Evolutionary conservation across 192 early-diverging fungal species (phyloP), one percentile per base, ranked within the genome.

Genomic region (Rhizophlyctis rosea): DNA sequence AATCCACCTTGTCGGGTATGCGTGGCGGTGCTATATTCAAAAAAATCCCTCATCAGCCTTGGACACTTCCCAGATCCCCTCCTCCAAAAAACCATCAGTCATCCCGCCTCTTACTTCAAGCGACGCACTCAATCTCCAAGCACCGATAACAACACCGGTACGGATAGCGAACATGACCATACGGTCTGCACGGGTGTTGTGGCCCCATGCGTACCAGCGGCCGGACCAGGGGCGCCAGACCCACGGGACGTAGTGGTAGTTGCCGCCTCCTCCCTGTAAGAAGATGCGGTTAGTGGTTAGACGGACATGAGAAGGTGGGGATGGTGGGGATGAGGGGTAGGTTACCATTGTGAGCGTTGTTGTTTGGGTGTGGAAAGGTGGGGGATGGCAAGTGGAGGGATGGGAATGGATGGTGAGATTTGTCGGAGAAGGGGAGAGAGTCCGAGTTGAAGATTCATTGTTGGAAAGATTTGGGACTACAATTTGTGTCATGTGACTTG

Each of bases 1-100:
- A 47, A 82, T 82, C 80, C 80, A 82, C 55, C 62, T 52, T 33
- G 73, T 67, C 29, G 80, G 80, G 66, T 82, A 82, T 47, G 60
- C 52, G 49, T 68, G 61, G 25, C 79, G 68, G 39, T 35, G 59
- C 79, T 81, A 67, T 5, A 36, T n/a, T 16, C 9, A 31, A 16
- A 0, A 32, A 47, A 34, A 34, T 25, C 50, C 27, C 47, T 24
- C 24, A 33, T 62, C 11, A 55, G 23, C 16, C 3, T 7, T 29
- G 27, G 14, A 34, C 1, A 11, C 23, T 3, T 16, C 14, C 3
- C 16, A 36, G 14, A 35, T 5, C 18, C 23, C 24, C n/a, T 34
- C 2, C 5, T 18, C 21, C 4, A 27, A 0, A n/a, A n/a, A n/a
- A n/a, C 31, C 18, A 33, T 28, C 31, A 50, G 25, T 30, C 30